Percentiles rank a stretch among this genome's conserved stretches.
Conservation (phyloP, 441 rosid genomes). For the Breynia disticha region DNA sequence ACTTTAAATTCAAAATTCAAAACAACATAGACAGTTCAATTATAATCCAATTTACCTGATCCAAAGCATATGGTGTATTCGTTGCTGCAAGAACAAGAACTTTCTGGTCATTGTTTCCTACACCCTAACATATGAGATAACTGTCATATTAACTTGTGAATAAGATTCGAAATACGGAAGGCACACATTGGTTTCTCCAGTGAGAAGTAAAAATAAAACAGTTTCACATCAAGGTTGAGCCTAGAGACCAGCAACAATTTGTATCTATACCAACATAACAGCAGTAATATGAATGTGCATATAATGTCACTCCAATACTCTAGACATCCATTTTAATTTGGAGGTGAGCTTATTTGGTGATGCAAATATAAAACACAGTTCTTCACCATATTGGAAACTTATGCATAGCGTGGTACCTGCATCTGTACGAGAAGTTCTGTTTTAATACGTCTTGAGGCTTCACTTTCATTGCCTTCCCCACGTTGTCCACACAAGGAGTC, state of each 20-base stretch:
- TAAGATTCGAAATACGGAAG: too few relatives aligned
- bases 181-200: too few relatives aligned
- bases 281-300: too few relatives aligned
- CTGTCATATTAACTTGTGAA: slow-evolving; percentile 1
- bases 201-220: too few relatives aligned
- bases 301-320: too few relatives aligned
- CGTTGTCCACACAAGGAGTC: slow-evolving; percentile 97
- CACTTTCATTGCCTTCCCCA: slow-evolving; percentile 99
- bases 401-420: slow-evolving; percentile 53
- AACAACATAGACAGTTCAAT: too few relatives aligned
- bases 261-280: too few relatives aligned
- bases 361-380: neutral
- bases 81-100: slow-evolving; percentile 99
- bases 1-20: too few relatives aligned
- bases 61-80: slow-evolving; percentile 93
- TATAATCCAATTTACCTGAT: slow-evolving; percentile 46
- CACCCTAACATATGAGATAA: slow-evolving; percentile 53
- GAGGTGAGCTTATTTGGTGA: neutral
- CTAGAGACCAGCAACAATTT: too few relatives aligned
- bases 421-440: slow-evolving; percentile 99
- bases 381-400: neutral
- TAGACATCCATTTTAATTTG: too few relatives aligned
- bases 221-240: too few relatives aligned
- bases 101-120: slow-evolving; percentile 86
- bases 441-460: slow-evolving; percentile 99